Conservation (phyloP, 371 early-diverging fungal species). For the Enteropsectra breve region DNA sequence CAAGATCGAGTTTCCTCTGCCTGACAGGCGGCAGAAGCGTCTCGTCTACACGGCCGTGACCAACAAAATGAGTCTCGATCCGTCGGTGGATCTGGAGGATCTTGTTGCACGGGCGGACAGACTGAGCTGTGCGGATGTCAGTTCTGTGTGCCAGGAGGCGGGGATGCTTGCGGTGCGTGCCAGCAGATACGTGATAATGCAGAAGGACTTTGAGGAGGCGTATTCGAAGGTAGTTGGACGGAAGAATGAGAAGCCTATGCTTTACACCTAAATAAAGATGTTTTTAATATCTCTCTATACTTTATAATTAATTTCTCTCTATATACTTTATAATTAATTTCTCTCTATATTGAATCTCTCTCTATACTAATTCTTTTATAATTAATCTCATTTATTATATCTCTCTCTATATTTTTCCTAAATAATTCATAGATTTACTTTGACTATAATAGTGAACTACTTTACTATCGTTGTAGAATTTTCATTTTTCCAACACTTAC, state of each 20-base stretch:
- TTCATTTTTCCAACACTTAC: too few relatives aligned
- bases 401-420: too few relatives aligned
- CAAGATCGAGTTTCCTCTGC: conserved; percentile 80
- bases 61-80: conserved; percentile 88
- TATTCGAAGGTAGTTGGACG: conserved; percentile 57
- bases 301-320: too few relatives aligned
- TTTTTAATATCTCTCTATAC: too few relatives aligned
- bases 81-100: conserved; percentile 94
- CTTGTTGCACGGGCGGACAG: conserved; percentile 93
- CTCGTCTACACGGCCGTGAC: conserved; percentile 91
- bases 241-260: conserved; percentile 46
- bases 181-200: conserved; percentile 87
- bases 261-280: too few relatives aligned
- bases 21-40: conserved; percentile 96
- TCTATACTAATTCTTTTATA: too few relatives aligned
- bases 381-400: too few relatives aligned
- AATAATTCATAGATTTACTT: too few relatives aligned
- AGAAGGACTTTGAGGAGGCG: conserved; percentile 92
- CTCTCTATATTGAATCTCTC: too few relatives aligned
- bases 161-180: conserved; percentile 96
- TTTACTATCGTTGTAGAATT: too few relatives aligned
- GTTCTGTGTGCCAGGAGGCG: conserved; percentile 97
- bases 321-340: too few relatives aligned
- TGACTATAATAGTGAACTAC: too few relatives aligned
- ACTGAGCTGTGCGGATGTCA: conserved; percentile 92